Base-by-base conservation (phyloP, 306 rosid genomes). In the Cicer cuneatum region DNA sequence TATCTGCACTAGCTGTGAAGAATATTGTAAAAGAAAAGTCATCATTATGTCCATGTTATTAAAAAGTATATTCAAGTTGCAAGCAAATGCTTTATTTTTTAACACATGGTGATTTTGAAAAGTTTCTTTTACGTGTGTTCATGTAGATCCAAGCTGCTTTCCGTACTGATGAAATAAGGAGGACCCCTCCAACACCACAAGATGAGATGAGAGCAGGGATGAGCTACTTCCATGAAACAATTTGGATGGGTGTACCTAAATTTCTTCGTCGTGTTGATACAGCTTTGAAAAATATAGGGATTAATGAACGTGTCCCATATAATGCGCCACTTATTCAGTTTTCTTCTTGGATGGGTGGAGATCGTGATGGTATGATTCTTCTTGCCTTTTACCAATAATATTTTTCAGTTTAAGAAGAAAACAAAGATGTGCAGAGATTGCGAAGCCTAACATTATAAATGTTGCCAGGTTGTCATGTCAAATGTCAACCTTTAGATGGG, bases 161-260 rank as follows among this genome's bases (percentile, higher is more conserved):
- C 80, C 97, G 98, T 33, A 93, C 98, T 0, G 98, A 93, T 86
- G 98, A 93, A 86, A 93, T 93, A 71, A 87, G 80, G 49, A 87
- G 98, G 76, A 90, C 93, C 38, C 87, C 98, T 81, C 98, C 98
- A 58, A 89, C 98, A 38, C 98, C 98, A 53, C 98, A 93, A 83
- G 98, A 93, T 89, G 98, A 93, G 81, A 93, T 91, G 97, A 24
- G 33, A 24, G 33, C 33, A 24, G 33, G 33, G 33, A 24, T 24
- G 33, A 24, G 33, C 33, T 24, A 24, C 33, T 24, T 24, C 33
- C 33, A 24, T 24, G 33, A 24, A 24, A 24, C 33, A 24, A 24
- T 24, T 73, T 90, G 97, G 98, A 83, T 73, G 82, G 98, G 98
- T 52, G 93, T 93, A 24, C 98, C 98, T 12, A 86, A 70, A 84